These are phyloP conservation scores for Daedaleopsis sinensis DNA, from an alignment of 768 basidiomycete species.

Conservation along the genomic window DNA sequence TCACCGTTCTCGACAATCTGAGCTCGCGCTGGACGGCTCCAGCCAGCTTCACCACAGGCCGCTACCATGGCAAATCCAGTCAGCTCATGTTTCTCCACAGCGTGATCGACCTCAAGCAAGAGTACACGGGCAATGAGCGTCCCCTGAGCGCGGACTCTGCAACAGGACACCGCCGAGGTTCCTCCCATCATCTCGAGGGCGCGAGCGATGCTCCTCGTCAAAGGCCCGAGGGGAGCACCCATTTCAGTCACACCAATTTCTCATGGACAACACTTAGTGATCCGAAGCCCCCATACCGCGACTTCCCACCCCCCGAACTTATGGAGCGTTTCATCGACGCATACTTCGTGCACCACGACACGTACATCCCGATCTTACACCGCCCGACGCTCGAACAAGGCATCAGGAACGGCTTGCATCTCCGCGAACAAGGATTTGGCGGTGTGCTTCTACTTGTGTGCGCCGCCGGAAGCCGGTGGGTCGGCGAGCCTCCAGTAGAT, in stretches of 20 bases:
- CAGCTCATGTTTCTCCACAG: constrained; percentile 22
- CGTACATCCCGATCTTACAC: constrained; percentile 44
- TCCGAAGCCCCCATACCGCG: constrained; percentile 4
- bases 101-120: constrained; percentile 13
- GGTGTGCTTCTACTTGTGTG: constrained; percentile 57
- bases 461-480: constrained; percentile 48
- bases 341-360: constrained; percentile 44
- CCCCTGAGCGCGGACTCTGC: background rate
- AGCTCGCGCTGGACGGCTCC: background rate
- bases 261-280: background rate
- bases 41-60: background rate
- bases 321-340: constrained; percentile 41
- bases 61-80: constrained; percentile 28
- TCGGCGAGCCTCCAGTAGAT: constrained; percentile 46
- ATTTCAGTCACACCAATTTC: background rate
- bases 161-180: background rate
- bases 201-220: background rate
- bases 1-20: constrained; percentile 8
- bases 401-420: constrained; percentile 39
- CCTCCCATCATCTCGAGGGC: background rate
- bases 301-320: constrained; percentile 21
- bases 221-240: too few species aligned
- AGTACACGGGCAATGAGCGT: background rate
- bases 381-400: constrained; percentile 44
- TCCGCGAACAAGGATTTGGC: constrained; percentile 47